Conservation (phyloP, 208 protist genomes). For the Wallacemonas sp. region DNA sequence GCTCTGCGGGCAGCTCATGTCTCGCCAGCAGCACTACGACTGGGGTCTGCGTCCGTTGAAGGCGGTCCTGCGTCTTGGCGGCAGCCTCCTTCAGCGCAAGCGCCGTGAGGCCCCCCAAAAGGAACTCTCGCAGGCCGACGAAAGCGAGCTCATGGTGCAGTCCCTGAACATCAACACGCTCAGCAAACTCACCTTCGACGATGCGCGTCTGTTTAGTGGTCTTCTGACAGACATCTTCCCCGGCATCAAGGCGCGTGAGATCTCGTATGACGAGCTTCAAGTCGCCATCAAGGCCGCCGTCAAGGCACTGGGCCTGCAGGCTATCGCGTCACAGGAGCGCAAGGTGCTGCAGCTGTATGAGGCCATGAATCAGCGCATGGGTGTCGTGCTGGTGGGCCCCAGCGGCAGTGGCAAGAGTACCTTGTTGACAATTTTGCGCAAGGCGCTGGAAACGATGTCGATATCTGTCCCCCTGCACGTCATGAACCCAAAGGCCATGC, state of each 20-base stretch:
- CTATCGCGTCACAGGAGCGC: constrained; percentile 64
- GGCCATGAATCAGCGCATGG: constrained; percentile 92
- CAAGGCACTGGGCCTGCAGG: constrained; percentile 63
- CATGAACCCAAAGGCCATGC: constrained; percentile 95
- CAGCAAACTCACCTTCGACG: constrained; percentile 97
- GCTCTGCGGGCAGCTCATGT: constrained; percentile 96
- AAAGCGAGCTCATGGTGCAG: constrained; percentile 92
- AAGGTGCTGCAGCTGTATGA: constrained; percentile 95
- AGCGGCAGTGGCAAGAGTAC: constrained; percentile 94
- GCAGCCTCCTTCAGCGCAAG: constrained; percentile 81
- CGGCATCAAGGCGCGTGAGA: constrained; percentile 52
- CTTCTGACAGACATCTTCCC: constrained; percentile 93
- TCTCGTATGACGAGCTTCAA: constrained; percentile 85
- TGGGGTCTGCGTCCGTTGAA: constrained; percentile 97
- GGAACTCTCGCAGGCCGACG: constrained; percentile 72
- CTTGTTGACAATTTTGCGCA: constrained; percentile 79
- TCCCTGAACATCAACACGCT: constrained; percentile 97
- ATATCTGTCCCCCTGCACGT: constrained; percentile 76
- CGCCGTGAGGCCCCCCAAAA: constrained; percentile 62
- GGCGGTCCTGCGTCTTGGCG: constrained; percentile 94
- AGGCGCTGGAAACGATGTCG: constrained; percentile 75
- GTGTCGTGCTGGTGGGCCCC: constrained; percentile 93
- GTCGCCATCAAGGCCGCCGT: constrained; percentile 69
- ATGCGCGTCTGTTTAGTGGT: constrained; percentile 94
- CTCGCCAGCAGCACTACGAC: constrained; percentile 98